phyloP scores from a whole-genome alignment of 495 filamentous ascomycete species.

The Bombardia bombarda region DNA sequence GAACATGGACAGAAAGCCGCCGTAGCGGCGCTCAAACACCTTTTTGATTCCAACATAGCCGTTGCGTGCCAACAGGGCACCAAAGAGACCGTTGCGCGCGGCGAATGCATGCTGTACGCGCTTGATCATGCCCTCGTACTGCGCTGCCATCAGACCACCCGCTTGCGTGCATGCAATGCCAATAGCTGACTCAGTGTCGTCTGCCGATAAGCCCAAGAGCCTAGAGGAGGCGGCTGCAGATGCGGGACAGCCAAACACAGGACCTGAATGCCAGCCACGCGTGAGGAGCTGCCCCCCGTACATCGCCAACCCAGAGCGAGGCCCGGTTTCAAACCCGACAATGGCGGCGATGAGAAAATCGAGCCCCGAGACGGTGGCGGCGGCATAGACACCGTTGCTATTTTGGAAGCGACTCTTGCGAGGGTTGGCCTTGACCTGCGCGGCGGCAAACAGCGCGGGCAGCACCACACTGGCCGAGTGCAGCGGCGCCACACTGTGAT shows the following conservation, averaged over 20 bases:
- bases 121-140: not conserved
- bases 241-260: not conserved
- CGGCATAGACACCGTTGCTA: not conserved
- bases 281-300: not conserved
- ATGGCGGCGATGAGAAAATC: not conserved
- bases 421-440: not conserved
- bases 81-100: not conserved
- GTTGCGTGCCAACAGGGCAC: not conserved
- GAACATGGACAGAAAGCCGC: not conserved
- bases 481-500: not conserved
- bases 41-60: not conserved
- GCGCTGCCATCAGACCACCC: not conserved
- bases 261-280: not conserved
- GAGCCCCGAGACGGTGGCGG: not conserved
- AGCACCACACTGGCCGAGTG: not conserved
- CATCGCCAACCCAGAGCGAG: not conserved
- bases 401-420: too few species aligned
- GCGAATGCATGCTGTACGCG: not conserved
- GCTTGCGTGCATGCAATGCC: not conserved
- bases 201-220: not conserved
- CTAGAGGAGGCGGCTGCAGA: not conserved
- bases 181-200: not conserved
- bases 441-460: not conserved
- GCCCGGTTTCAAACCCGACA: not conserved
- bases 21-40: not conserved